Evolutionary conservation across 805 yeast species (phyloP).

Genomic region (Spathaspora passalidarum): DNA sequence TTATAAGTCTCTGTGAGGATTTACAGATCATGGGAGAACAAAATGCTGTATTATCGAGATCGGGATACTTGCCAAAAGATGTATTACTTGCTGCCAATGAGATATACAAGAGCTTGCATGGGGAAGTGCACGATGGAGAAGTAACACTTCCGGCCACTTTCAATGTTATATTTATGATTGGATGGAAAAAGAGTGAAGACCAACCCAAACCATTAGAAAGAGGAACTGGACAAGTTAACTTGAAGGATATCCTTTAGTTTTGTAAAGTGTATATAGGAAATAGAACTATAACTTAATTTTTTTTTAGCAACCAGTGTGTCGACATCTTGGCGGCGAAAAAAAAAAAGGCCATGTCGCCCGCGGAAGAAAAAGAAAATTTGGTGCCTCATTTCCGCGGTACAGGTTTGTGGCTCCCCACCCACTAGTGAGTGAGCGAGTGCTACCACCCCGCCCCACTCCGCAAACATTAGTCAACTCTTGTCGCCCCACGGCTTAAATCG

Average conservation of each 20-base stretch:
- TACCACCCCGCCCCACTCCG: too few relatives aligned
- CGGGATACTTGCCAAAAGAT: conserved; percentile 47
- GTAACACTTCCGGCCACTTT: conserved; percentile 74
- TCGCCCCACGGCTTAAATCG: too few relatives aligned
- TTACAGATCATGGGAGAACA: conserved; percentile 83
- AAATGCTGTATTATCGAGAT: conserved; percentile 59
- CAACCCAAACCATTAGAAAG: conserved; percentile 74
- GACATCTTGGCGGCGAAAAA: too few relatives aligned
- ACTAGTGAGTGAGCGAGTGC: too few relatives aligned
- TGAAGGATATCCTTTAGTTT: conserved; percentile 58
- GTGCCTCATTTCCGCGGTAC: too few relatives aligned
- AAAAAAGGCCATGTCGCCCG: too few relatives aligned
- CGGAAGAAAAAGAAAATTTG: too few relatives aligned
- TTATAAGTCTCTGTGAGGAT: conserved; percentile 64
- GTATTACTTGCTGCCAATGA: conserved; percentile 72
- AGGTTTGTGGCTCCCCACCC: too few relatives aligned
- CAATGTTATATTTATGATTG: conserved; percentile 77
- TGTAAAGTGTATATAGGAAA: too few relatives aligned
- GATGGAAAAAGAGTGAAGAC: conserved; percentile 73
- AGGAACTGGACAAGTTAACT: conserved; percentile 66
- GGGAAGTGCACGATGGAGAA: conserved; percentile 49
- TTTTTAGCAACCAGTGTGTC: too few relatives aligned
- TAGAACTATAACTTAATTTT: too few relatives aligned
- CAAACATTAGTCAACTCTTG: too few relatives aligned
- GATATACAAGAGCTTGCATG: conserved; percentile 69